Percentiles rank a stretch among this genome's conserved stretches.
Conservation (phyloP, 139 green algal genomes). For the Coelastrella sp. region DNA sequence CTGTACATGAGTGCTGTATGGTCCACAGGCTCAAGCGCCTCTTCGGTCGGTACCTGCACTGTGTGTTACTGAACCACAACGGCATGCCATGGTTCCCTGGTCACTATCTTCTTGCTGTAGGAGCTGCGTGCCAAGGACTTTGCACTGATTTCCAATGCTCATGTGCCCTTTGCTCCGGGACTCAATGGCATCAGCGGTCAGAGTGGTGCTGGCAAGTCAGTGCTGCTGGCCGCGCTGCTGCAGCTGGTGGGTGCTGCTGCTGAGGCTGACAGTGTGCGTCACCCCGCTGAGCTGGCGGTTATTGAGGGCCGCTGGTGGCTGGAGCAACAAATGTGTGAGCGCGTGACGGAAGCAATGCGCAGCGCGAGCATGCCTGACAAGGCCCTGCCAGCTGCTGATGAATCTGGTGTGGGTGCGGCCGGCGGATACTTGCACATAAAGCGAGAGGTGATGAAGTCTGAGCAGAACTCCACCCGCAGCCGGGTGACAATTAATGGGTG, state of each 20-base stretch:
- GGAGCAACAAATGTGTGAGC: neutral
- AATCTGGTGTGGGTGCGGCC: constrained; percentile 21
- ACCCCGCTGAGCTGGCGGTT: constrained; percentile 66
- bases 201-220: constrained; percentile 88
- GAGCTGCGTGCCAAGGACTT: constrained; percentile 80
- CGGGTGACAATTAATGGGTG: constrained; percentile 82
- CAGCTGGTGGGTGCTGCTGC: constrained; percentile 80
- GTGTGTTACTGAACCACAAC: neutral
- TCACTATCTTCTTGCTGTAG: neutral
- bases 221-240: constrained; percentile 79
- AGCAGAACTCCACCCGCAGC: constrained; percentile 46
- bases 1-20: neutral
- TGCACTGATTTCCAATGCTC: constrained; percentile 79
- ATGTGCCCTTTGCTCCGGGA: constrained; percentile 74
- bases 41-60: neutral
- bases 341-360: constrained; percentile 50
- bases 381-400: constrained; percentile 40
- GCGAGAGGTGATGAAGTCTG: constrained; percentile 33
- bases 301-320: constrained; percentile 73
- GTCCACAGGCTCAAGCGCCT: neutral
- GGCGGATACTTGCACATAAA: neutral
- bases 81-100: neutral
- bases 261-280: constrained; percentile 71
- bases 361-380: constrained; percentile 44
- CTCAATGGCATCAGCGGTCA: constrained; percentile 92